Percentiles rank a stretch among this genome's conserved stretches.
These are phyloP conservation scores for Capillidium heterosporum DNA, from an alignment of 371 early-diverging fungal species.

Conservation along the genomic window DNA sequence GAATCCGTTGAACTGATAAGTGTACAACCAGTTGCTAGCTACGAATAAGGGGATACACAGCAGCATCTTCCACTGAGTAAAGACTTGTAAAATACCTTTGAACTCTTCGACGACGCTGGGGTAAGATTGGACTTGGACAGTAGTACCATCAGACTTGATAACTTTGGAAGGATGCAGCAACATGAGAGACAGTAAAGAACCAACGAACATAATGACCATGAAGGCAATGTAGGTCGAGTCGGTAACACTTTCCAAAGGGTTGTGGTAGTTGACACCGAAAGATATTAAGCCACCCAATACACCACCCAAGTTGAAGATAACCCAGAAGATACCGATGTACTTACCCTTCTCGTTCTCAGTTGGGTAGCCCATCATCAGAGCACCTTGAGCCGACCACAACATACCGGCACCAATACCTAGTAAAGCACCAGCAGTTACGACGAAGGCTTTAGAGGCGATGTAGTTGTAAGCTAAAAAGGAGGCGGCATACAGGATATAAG, in stretches of 20 bases:
- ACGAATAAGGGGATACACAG: conserved; percentile 44
- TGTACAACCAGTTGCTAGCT: conserved; percentile 54
- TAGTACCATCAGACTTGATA: conserved; percentile 34
- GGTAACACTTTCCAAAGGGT: conserved; percentile 13
- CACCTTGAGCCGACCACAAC: conserved; percentile 59
- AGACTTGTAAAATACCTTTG: conserved; percentile 30
- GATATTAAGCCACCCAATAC: conserved; percentile 52
- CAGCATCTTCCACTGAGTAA: conserved; percentile 39
- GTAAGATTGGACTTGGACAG: conserved; percentile 24
- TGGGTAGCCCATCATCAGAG: conserved; percentile 68
- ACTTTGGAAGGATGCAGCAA: conserved; percentile 38
- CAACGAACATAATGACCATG: conserved; percentile 38
- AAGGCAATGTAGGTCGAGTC: conserved; percentile 37
- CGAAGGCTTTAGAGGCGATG: conserved; percentile 19
- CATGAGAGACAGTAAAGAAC: conserved; percentile 24
- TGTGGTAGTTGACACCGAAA: conserved; percentile 37
- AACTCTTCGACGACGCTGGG: conserved; percentile 30
- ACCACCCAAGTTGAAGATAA: conserved; percentile 49
- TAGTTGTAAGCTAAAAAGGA: conserved; percentile 29
- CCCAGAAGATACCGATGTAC: conserved; percentile 64
- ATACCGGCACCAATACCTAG: conserved; percentile 39
- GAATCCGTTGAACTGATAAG: conserved; percentile 36
- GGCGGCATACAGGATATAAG: conserved; percentile 30
- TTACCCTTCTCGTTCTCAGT: conserved; percentile 52
- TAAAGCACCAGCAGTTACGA: conserved; percentile 33